Evolutionary conservation across 345 rosid genomes (phyloP).

Genomic region (Turnera subulata): DNA sequence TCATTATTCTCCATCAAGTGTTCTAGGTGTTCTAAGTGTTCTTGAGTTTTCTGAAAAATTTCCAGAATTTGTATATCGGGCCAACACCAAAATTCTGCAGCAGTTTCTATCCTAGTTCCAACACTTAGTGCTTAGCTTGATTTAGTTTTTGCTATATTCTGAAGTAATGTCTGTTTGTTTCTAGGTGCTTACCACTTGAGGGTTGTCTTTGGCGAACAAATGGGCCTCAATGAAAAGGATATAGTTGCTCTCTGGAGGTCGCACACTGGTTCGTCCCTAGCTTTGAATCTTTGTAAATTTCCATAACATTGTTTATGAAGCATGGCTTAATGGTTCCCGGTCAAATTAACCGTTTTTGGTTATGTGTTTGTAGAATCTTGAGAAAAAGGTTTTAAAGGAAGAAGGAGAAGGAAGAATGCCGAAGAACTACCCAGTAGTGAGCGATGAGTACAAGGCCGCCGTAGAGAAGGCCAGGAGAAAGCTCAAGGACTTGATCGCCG

Average conservation of each 20-base stretch:
- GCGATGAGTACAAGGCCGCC: slow-evolving; percentile 72
- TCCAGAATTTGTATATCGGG: too few species aligned
- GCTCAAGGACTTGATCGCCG: slow-evolving; percentile 87
- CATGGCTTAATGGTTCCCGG: too few species aligned
- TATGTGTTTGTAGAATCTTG: too few species aligned
- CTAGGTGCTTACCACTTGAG: slow-evolving; percentile 84
- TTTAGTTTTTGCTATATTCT: neutral
- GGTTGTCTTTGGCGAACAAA: slow-evolving; percentile 50
- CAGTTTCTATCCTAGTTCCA: too few species aligned
- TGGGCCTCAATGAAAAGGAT: slow-evolving; percentile 89
- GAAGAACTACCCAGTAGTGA: slow-evolving; percentile 78
- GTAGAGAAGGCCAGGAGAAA: slow-evolving; percentile 76
- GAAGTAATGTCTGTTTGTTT: neutral
- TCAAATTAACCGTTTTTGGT: too few species aligned
- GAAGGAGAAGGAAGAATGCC: slow-evolving; percentile 39
- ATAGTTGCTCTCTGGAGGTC: slow-evolving; percentile 96
- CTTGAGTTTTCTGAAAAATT: too few species aligned
- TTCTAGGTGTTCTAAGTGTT: too few species aligned
- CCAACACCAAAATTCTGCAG: too few species aligned
- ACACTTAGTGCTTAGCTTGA: neutral
- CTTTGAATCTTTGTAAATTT: neutral
- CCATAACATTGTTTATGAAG: too few species aligned
- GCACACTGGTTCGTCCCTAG: slow-evolving; percentile 63
- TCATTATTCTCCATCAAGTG: too few species aligned
- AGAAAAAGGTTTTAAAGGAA: too few species aligned